Base-by-base conservation (phyloP, 805 yeast species). In the Candida ovalis region DNA sequence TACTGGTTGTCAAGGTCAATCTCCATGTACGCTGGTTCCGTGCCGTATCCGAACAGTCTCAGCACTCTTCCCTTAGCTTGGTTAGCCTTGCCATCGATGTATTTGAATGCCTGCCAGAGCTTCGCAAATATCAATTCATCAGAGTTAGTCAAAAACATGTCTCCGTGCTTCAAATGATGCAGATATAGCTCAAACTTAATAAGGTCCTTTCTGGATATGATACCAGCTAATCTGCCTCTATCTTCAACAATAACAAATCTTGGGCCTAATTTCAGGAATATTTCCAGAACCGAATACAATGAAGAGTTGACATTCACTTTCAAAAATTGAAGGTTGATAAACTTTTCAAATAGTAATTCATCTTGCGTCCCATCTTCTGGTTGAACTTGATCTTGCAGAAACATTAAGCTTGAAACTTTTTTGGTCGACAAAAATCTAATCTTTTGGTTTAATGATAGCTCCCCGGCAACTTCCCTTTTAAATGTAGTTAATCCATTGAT, bases 121-220 rank as follows among this genome's bases (percentile, higher is more conserved):
- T 39, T 53, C 8, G 23, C 45, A 39, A 60, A 60, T 1, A 57
- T 10, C 6, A 39, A n/a, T 18, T 57, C 55, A 42, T 64, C 69
- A 6, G 40, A 10, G 4, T 52, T 50, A 38, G 47, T 53, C 9
- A 63, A 42, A 46, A 64, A 64, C 2, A 56, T 43, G 43, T 62
- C 56, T 2, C 64, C 67, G 39, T 61, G 58, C 7, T 56, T 40
- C 35, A 54, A 42, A 33, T 56, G 60, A 43, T 70, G 69, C 36
- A 66, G 45, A 45, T 66, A 65, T 10, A 62, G 52, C 54, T 83
- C 86, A 57, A 78, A 88, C 51, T 83, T 73, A 44, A 91, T 66
- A 17, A 92, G 72, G 60, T 91, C 98, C 59, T 94, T 94, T 48
- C 91, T 75, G 0, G 96, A 88, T 1, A 95, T 69, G n/a, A 88